Conservation (phyloP, 345 rosid species). For the Citrus sp. region DNA sequence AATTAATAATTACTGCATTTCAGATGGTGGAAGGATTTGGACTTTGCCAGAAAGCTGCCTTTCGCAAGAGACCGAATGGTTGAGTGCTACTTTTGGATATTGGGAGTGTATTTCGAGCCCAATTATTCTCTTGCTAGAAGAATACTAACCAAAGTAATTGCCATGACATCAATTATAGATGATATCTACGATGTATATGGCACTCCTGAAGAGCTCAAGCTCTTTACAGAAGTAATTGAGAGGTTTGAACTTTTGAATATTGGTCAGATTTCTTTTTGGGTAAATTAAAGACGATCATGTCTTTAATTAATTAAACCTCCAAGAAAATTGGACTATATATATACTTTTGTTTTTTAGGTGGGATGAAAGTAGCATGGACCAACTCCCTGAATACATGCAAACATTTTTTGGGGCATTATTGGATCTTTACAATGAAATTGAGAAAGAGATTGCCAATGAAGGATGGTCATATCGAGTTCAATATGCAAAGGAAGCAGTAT, state of each 20-base stretch:
- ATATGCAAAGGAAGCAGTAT: slow-evolving; percentile 15
- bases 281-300: neutral
- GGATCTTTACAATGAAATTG: slow-evolving; percentile 17
- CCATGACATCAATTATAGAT: slow-evolving; percentile 3
- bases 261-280: neutral
- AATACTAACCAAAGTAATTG: neutral
- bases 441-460: slow-evolving; percentile 7
- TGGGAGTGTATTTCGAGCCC: slow-evolving; percentile 8
- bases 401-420: slow-evolving; percentile 5
- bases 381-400: slow-evolving; percentile 21
- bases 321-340: neutral
- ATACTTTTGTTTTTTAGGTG: slow-evolving; percentile 16
- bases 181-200: slow-evolving; percentile 19
- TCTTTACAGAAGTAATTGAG: slow-evolving; percentile 5
- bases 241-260: slow-evolving; percentile 5
- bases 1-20: too few relatives aligned
- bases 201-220: slow-evolving; percentile 14
- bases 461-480: slow-evolving; percentile 10
- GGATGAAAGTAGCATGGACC: slow-evolving; percentile 17
- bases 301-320: neutral
- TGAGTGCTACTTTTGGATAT: neutral
- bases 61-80: slow-evolving; percentile 19
- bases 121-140: slow-evolving; percentile 4
- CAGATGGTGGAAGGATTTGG: slow-evolving; percentile 21
- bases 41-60: neutral